These are phyloP conservation scores for Fusarium lyarnte DNA, from an alignment of 2,329 filamentous ascomycete species.

Conservation along the genomic window DNA sequence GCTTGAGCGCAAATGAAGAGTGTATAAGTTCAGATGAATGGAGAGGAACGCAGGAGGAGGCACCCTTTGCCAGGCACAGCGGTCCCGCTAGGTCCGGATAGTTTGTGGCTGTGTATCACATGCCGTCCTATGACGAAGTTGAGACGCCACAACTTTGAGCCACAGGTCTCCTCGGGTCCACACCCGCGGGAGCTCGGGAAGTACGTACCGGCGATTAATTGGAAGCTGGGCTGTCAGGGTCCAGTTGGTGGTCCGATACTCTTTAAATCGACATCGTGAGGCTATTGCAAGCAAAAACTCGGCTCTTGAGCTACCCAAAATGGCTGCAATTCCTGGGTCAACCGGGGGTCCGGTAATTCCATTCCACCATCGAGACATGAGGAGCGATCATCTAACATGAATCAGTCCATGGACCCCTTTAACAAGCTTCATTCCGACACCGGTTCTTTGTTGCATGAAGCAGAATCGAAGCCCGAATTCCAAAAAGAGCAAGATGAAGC, in stretches of 20 bases:
- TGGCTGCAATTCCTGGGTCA: constrained; percentile 48
- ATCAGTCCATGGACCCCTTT: constrained; percentile 50
- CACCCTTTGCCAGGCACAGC: constrained; percentile 11
- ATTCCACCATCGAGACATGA: background rate
- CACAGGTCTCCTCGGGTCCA: constrained; percentile 8
- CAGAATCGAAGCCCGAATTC: constrained; percentile 50
- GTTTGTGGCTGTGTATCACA: constrained; percentile 36
- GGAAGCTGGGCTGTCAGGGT: constrained; percentile 30
- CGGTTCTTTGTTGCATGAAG: constrained; percentile 51
- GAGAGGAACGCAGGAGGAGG: constrained; percentile 29
- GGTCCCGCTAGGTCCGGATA: constrained; percentile 25
- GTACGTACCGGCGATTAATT: constrained; percentile 29
- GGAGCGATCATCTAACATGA: constrained; percentile 35
- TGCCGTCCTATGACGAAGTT: constrained; percentile 26
- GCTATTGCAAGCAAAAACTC: constrained; percentile 29
- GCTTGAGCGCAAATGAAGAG: constrained; percentile 10
- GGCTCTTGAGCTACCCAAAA: constrained; percentile 38
- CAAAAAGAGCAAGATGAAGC: constrained; percentile 52
- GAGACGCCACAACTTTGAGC: constrained; percentile 1
- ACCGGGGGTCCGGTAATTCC: constrained; percentile 45
- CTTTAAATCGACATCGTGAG: constrained; percentile 32
- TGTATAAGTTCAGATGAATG: constrained; percentile 27
- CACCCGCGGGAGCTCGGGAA: constrained; percentile 4
- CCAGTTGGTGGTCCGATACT: constrained; percentile 31
- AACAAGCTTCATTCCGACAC: constrained; percentile 54